Percentiles rank a stretch among this genome's conserved stretches.
These are phyloP conservation scores for Lactarius psammicola DNA, from an alignment of 768 basidiomycete genomes.

Conservation along the genomic window DNA sequence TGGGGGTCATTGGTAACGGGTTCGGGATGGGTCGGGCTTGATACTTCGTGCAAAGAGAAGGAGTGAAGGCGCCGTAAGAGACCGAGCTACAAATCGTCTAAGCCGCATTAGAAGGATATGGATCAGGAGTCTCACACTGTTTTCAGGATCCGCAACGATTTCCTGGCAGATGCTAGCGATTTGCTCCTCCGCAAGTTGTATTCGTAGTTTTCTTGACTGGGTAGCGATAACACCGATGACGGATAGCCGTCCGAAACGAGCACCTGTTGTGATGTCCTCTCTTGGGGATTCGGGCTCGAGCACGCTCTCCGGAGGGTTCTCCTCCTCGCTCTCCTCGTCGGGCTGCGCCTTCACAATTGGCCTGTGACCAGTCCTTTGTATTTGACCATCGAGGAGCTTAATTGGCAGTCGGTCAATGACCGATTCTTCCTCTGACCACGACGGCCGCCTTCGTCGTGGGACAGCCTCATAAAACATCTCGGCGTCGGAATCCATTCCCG, in stretches of 20 bases:
- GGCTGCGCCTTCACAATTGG: conserved; percentile 32
- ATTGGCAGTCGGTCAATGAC: conserved; percentile 73
- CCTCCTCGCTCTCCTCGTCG: conserved; percentile 40
- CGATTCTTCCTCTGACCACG: conserved; percentile 47
- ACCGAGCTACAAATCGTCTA: conserved; percentile 57
- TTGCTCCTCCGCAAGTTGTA: conserved; percentile 87
- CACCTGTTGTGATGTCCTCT: conserved; percentile 79
- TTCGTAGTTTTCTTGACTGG: conserved; percentile 59
- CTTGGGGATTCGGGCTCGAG: conserved; percentile 36
- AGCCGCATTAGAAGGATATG: conserved; percentile 17
- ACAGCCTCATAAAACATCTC: conserved; percentile 75
- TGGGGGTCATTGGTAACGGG: conserved; percentile 75
- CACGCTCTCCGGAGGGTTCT: conserved; percentile 33
- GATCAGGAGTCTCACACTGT: conserved; percentile 60
- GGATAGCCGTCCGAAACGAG: conserved; percentile 83
- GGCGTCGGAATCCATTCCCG: conserved; percentile 46
- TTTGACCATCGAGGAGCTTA: conserved; percentile 77
- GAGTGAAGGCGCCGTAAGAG: conserved; percentile 85
- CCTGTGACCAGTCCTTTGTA: conserved; percentile 56
- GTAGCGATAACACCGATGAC: conserved; percentile 69
- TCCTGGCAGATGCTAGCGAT: conserved; percentile 93
- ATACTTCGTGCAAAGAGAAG: conserved; percentile 77
- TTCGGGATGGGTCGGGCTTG: conserved; percentile 63
- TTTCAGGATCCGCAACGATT: conserved; percentile 92
- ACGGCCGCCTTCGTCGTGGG: conserved; percentile 51